These are phyloP conservation scores for Peronospora farinosa DNA, from an alignment of 352 stramenopile species.

Conservation along the genomic window DNA sequence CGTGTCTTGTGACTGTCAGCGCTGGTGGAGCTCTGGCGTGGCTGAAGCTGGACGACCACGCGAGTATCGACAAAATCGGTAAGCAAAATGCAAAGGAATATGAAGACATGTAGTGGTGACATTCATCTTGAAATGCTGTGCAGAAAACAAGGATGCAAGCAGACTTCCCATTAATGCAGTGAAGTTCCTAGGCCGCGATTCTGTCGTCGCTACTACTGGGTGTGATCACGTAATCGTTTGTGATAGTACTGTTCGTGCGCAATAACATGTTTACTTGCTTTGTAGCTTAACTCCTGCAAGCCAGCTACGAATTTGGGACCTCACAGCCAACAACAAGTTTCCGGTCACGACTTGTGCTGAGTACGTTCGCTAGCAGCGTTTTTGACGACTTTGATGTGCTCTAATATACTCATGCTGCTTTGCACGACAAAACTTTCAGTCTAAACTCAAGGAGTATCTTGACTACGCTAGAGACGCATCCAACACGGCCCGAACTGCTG, in stretches of 20 bases:
- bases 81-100: background rate
- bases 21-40: constrained; percentile 53
- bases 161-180: constrained; percentile 52
- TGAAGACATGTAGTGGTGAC: background rate
- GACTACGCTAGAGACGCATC: constrained; percentile 64
- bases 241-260: background rate
- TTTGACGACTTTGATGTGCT: background rate
- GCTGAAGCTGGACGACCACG: constrained; percentile 52
- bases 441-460: constrained; percentile 35
- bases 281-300: constrained; percentile 44
- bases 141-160: constrained; percentile 50
- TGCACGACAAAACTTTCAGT: constrained; percentile 6
- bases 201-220: constrained; percentile 64
- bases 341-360: constrained; percentile 46
- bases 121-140: background rate
- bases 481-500: constrained; percentile 68
- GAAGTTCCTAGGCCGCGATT: constrained; percentile 66
- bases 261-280: background rate
- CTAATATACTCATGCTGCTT: constrained; percentile 1
- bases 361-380: constrained; percentile 29
- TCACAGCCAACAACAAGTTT: constrained; percentile 46
- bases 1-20: constrained; percentile 49
- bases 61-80: constrained; percentile 52
- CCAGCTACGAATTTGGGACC: constrained; percentile 75
- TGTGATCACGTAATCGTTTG: constrained; percentile 17